Percentiles rank a stretch among this genome's conserved stretches.
Evolutionary conservation across 2,329 filamentous ascomycete genomes (phyloP).

Genomic region (Conoideocrella luteorostrata): DNA sequence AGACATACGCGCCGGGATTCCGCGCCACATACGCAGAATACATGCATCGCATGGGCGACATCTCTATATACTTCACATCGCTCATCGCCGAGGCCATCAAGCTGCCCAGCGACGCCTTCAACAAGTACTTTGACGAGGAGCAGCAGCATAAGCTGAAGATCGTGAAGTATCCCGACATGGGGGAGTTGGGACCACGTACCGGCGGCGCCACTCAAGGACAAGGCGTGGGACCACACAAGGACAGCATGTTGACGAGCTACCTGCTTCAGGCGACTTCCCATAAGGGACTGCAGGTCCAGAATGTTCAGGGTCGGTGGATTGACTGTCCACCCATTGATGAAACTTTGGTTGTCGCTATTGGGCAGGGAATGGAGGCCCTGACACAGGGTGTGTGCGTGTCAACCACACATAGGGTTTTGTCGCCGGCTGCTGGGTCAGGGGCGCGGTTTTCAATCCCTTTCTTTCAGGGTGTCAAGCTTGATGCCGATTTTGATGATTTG

Average conservation of each 20-base stretch:
- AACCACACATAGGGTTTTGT: constrained; percentile 80
- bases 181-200: constrained; percentile 44
- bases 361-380: constrained; percentile 79
- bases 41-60: constrained; percentile 65
- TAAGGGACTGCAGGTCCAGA: constrained; percentile 75
- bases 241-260: constrained; percentile 77
- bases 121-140: constrained; percentile 68
- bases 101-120: constrained; percentile 62
- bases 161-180: constrained; percentile 73
- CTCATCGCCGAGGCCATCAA: constrained; percentile 81
- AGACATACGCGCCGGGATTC: constrained; percentile 58
- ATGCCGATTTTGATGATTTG: constrained; percentile 73
- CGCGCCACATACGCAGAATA: constrained; percentile 65
- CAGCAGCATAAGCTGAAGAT: constrained; percentile 87
- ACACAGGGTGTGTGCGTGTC: constrained; percentile 76
- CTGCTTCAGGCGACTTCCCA: constrained; percentile 75
- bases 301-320: constrained; percentile 71
- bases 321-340: constrained; percentile 70
- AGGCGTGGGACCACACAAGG: constrained; percentile 74
- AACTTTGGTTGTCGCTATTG: constrained; percentile 81
- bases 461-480: constrained; percentile 79
- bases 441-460: constrained; percentile 77
- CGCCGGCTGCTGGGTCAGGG: constrained; percentile 61
- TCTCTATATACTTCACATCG: constrained; percentile 69
- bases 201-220: constrained; percentile 41